phyloP scores from a whole-genome alignment of 306 rosid genomes.

The Vicia villosa region DNA sequence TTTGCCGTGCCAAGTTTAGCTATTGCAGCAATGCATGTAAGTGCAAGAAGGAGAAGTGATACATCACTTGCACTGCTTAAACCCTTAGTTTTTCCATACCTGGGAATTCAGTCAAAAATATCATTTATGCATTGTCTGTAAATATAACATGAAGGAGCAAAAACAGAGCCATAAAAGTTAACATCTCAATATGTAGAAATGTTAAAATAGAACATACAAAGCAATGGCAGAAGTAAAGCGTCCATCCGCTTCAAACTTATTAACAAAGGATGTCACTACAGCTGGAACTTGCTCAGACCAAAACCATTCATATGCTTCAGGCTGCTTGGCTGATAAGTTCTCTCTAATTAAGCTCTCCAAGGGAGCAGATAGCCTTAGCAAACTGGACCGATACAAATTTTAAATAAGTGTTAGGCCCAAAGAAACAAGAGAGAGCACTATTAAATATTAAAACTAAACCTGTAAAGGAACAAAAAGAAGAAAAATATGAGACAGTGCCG shows the following conservation, averaged over 20 bases:
- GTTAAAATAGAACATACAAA: conserved; percentile 57
- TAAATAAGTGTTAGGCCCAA: conserved; percentile 36
- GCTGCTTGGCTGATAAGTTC: conserved; percentile 73
- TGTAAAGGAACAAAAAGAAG: neutral
- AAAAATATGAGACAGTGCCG: conserved; percentile 8
- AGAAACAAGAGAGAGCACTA: conserved; percentile 28
- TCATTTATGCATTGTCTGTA: conserved; percentile 37
- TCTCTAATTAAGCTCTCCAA: conserved; percentile 84
- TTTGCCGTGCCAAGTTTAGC: conserved; percentile 81
- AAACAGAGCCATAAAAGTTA: conserved; percentile 26
- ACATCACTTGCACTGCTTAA: conserved; percentile 55
- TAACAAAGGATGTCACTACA: conserved; percentile 68
- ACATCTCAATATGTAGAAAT: conserved; percentile 33
- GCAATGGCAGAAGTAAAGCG: conserved; percentile 66
- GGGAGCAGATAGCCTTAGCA: conserved; percentile 78
- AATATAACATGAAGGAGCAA: conserved; percentile 26
- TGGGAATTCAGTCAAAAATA: conserved; percentile 48
- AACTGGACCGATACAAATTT: conserved; percentile 61
- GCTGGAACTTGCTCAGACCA: conserved; percentile 89
- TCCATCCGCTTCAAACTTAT: conserved; percentile 67
- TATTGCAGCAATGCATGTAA: conserved; percentile 84
- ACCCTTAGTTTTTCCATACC: conserved; percentile 64
- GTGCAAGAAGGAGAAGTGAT: conserved; percentile 80
- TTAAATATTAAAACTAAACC: conserved; percentile 32
- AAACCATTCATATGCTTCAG: conserved; percentile 89